Base-by-base conservation (phyloP, 495 filamentous ascomycete genomes). In the Neurospora intermedia region DNA sequence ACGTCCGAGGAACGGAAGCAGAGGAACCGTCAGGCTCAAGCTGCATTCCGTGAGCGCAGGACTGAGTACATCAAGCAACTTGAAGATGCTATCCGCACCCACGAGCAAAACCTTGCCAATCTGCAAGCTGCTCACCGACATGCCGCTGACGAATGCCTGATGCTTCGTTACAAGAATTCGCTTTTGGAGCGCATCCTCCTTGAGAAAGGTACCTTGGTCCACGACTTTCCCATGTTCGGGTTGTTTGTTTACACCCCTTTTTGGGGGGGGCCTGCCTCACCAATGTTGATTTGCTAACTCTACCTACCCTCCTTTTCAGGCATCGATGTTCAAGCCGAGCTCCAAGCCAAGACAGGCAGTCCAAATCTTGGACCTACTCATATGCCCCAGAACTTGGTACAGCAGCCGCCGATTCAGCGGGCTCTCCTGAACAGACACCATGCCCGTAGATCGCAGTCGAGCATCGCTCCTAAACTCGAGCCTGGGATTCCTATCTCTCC, bases 1-100 rank as follows among this genome's bases (percentile, higher is more conserved):
- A 99, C 96, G 40, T 98, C 96, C 11, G 96, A 99, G 82, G 96
- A 98, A 83, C 88, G 96, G 78, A 98, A 99, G 85, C 96, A 98
- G 84, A 90, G 96, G 76, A 99, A 99, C 79, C 88, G 96, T 75
- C 96, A 98, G 83, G 96, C 96, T 40, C 96, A 99, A 81, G 96
- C 96, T 66, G 96, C 96, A 40, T 99, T 99, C 79, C 91, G 96
- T 69, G 96, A 99, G 82, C 90, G 96, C 74, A 90, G 96, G 74
- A 98, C 96, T 39, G 96, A 99, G 84, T 99, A 99, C 81, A 99
- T 99, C 85, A 98, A 98, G 84, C 96, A 99, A 82, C 88, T 99
- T 13, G 96, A 99, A 82, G 93, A 93, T 71, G 97, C 94, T 72
- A 98, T 99, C 82, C 96, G 97, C 80, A 94, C 94, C 75, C 96